Percentiles rank a stretch among this genome's conserved stretches.
Conservation (phyloP, 2,329 filamentous ascomycete genomes). For the Aspergillus transmontanensis region DNA sequence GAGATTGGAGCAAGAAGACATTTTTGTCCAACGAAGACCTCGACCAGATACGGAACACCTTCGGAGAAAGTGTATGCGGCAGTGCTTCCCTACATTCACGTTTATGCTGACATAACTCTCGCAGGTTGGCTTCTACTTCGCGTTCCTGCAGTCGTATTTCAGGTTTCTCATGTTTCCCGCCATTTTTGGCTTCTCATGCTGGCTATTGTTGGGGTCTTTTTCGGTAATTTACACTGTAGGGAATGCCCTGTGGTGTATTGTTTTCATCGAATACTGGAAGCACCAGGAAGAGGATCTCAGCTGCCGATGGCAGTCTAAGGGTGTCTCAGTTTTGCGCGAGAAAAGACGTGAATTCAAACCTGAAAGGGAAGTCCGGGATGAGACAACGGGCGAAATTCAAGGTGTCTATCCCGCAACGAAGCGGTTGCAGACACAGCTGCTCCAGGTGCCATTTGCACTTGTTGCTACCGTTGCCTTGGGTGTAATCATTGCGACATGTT, state of each 20-base stretch:
- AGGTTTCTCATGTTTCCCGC: slow-evolving; percentile 81
- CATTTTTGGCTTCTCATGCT: slow-evolving; percentile 74
- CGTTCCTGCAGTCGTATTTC: slow-evolving; percentile 93
- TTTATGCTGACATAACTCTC: slow-evolving; percentile 3
- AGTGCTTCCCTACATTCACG: neutral
- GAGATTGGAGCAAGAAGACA: slow-evolving; percentile 65
- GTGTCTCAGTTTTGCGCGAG: slow-evolving; percentile 79
- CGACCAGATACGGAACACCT: slow-evolving; percentile 73
- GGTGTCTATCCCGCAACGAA: slow-evolving; percentile 77
- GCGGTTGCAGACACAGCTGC: slow-evolving; percentile 75
- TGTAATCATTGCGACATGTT: slow-evolving; percentile 84
- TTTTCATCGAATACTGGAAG: slow-evolving; percentile 97
- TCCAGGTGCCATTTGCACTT: slow-evolving; percentile 87
- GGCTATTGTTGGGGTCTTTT: slow-evolving; percentile 81
- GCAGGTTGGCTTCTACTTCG: slow-evolving; percentile 90
- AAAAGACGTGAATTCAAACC: slow-evolving; percentile 78
- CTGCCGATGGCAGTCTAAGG: slow-evolving; percentile 86
- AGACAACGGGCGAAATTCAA: slow-evolving; percentile 78
- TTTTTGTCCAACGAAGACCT: slow-evolving; percentile 63
- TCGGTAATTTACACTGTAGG: slow-evolving; percentile 79
- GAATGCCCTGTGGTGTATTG: slow-evolving; percentile 80
- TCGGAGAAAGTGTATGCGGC: slow-evolving; percentile 63
- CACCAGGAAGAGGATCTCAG: slow-evolving; percentile 86
- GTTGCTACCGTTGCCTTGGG: slow-evolving; percentile 75
- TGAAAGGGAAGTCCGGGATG: slow-evolving; percentile 75